Evolutionary conservation across 768 basidiomycete species (phyloP), one percentile per base, ranked within the genome.

Genomic region (Rhizopogon vulgaris): DNA sequence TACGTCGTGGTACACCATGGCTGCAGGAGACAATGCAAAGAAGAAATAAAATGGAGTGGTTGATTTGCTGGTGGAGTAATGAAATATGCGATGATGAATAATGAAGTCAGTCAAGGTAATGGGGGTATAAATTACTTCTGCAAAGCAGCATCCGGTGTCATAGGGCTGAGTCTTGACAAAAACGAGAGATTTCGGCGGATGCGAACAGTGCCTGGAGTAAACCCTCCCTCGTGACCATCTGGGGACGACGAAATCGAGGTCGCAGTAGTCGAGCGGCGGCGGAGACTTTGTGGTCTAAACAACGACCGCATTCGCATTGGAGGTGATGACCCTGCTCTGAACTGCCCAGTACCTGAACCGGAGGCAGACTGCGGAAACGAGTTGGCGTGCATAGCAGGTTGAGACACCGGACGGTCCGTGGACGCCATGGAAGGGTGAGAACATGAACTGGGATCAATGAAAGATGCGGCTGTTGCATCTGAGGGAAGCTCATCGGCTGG

Each of bases 151-250:
- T 48, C 39, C 34, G 48, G 43, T 32, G 15, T 34, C 25, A 60
- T 51, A 6, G 61, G 56, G 56, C 67, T 67, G 58, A 73, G 51
- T 56, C 65, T 64, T 52, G 68, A 69, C 51, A 73, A 58, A 60
- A 73, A 64, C 27, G 72, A 69, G 30, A 63, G 53, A 57, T 69
- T 70, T 24, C 69, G 68, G 48, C 67, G 61, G 30, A 63, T 59
- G 27, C 64, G 63, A 52, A 54, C 53, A 41, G 57, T 58, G 50
- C 52, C 55, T 34, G 49, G 53, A n/a, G 30, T 52, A 2, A 51
- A 17, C 12, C 56, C 60, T 43, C 58, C 56, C 40, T 57, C 66
- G 8, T 36, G 41, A 48, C 39, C 42, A 25, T 48, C 51, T 17
- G 58, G 55, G 7, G 45, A 41, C 15, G 54, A 52, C 12, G 58